These are phyloP conservation scores for Claviceps maximensis DNA, from an alignment of 2,329 filamentous ascomycete species.

Conservation along the genomic window DNA sequence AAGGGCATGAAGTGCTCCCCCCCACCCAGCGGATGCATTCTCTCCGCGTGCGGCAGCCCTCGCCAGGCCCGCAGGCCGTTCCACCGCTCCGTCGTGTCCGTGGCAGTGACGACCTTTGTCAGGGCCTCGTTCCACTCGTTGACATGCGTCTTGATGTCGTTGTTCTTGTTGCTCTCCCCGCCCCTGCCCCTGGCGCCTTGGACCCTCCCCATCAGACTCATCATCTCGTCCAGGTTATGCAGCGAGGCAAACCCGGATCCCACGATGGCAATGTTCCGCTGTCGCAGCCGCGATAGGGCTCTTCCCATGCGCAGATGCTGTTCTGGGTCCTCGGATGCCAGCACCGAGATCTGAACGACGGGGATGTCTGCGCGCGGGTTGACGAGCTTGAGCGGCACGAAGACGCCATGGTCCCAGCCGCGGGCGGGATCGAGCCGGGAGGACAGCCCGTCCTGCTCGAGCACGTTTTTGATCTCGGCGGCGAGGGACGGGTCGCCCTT, in stretches of 20 bases:
- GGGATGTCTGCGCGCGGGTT: constrained; percentile 38
- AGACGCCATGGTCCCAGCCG: constrained; percentile 49
- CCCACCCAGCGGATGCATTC: constrained; percentile 39
- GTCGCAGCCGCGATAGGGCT: constrained; percentile 36
- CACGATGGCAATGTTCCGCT: constrained; percentile 41
- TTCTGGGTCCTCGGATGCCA: constrained; percentile 35
- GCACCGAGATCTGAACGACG: constrained; percentile 44
- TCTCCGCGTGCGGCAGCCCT: constrained; percentile 30
- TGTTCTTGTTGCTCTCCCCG: no score
- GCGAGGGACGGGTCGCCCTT: constrained; percentile 42
- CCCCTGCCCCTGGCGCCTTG: neutral
- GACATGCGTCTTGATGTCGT: constrained; percentile 14
- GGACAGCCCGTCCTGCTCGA: constrained; percentile 32
- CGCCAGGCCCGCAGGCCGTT: constrained; percentile 33
- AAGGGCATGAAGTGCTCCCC: constrained; percentile 48
- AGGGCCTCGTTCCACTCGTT: constrained; percentile 34
- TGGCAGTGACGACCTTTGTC: constrained; percentile 24
- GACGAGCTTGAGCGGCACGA: constrained; percentile 42
- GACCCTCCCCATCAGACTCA: constrained; percentile 15
- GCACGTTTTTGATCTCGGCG: constrained; percentile 28
- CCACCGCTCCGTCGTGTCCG: constrained; percentile 22
- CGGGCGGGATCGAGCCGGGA: constrained; percentile 25
- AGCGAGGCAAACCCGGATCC: constrained; percentile 48
- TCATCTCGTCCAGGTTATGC: constrained; percentile 40
- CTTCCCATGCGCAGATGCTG: constrained; percentile 38